Evolutionary conservation across 75 land plant species (phyloP).

Genomic region (Sequoia sempervirens): DNA sequence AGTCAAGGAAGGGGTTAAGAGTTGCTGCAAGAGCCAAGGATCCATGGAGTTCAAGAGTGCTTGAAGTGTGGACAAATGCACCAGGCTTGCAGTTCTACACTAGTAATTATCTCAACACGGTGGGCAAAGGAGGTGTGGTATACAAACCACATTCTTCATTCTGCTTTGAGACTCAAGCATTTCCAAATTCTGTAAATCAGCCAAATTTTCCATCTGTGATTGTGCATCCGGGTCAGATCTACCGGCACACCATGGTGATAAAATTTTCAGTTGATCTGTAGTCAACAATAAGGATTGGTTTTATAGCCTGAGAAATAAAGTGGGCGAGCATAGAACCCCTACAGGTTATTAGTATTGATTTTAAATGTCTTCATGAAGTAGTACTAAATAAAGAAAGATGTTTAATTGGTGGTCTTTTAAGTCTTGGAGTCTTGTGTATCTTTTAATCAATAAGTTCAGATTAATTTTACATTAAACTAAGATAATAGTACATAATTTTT

Average conservation of each 20-base stretch:
- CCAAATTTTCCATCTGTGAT: conserved; percentile 77
- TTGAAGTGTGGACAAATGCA: conserved; percentile 52
- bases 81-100: conserved; percentile 79
- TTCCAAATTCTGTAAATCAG: conserved; percentile 65
- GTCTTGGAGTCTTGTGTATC: too few relatives aligned
- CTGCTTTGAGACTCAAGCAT: conserved; percentile 78
- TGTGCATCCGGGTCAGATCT: conserved; percentile 51
- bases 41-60: conserved; percentile 29
- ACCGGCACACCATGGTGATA: conserved; percentile 33
- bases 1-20: conserved; percentile 17
- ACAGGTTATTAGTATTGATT: too few relatives aligned
- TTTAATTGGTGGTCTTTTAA: too few relatives aligned
- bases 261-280: conserved; percentile 21
- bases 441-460: too few relatives aligned
- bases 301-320: background rate
- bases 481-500: too few relatives aligned
- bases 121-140: conserved; percentile 51
- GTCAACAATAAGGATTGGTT: background rate
- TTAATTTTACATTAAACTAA: too few relatives aligned
- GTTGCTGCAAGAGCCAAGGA: conserved; percentile 42
- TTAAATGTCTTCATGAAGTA: too few relatives aligned
- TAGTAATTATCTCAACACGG: conserved; percentile 23
- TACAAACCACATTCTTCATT: conserved; percentile 40
- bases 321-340: too few relatives aligned
- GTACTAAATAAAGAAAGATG: too few relatives aligned